Evolutionary conservation across 768 basidiomycete species (phyloP), one percentile per base, ranked within the genome.

Genomic region (Pulveroboletus sp.): DNA sequence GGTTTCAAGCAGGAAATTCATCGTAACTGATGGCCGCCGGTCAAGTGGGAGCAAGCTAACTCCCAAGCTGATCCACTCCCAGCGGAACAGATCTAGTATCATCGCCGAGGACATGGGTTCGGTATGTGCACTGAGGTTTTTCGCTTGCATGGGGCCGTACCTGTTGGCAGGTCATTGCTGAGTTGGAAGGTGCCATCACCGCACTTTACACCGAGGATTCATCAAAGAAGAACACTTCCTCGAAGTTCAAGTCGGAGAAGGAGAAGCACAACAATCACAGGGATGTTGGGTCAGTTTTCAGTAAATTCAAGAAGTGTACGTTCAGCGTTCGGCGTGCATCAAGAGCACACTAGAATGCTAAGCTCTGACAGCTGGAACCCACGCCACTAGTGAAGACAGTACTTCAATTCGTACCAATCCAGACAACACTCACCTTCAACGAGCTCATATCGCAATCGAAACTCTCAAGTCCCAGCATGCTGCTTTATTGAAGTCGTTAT

Each of bases 31-130:
- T 62, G 69, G 66, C 36, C 67, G 67, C 50, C 67, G 63, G 51
- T 69, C 74, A 13, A 64, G 54, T 37, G 67, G 71, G 1, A 59
- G 62, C 31, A 68, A 64, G 51, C 56, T 72, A 59, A 44, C 70
- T 63, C 55, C 72, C 62, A 52, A 77, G 68, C 39, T 76, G 67
- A 63, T 73, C 63, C 58, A 82, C 66, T 58, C 55, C 68, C 49
- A 78, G 60, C 50, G 78, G 49, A 78, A 67, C 57, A 79, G 76
- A 57, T 75, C 79, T 7, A 76, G 72, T 14, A 54, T 64, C 23
- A 69, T 85, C 46, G 71, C 81, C 16, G 85, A 89, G 41, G 84
- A 86, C 59, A 86, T 91, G 75, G 77, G 76, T 26, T 63, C 58
- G 51, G 88, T 89, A 61, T 51, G 79, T 74, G 13, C 49, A 14